These are phyloP conservation scores for Curvularia spicifera DNA, from an alignment of 2,329 filamentous ascomycete genomes.

Conservation along the genomic window DNA sequence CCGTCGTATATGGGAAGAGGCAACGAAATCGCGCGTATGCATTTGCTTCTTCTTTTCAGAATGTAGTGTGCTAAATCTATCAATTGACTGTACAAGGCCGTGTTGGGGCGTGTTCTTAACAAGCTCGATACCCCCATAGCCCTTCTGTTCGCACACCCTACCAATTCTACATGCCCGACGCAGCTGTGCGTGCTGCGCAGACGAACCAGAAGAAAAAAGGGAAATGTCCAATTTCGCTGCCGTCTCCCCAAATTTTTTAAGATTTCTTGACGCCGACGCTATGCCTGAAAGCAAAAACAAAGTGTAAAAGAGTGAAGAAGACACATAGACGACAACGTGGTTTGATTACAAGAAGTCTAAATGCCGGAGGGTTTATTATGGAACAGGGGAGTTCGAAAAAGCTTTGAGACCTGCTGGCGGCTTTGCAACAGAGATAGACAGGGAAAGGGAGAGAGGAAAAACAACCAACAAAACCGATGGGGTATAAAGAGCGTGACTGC, in stretches of 20 bases:
- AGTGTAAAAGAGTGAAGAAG: slow-evolving; percentile 1
- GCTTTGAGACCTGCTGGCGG: slow-evolving; percentile 29
- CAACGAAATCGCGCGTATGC: slow-evolving; percentile 29
- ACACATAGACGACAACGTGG: background rate
- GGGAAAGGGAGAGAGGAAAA: slow-evolving; percentile 5
- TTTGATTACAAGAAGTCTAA: slow-evolving; percentile 26
- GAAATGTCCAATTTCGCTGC: slow-evolving; percentile 1
- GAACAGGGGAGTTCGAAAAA: slow-evolving; percentile 14
- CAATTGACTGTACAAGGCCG: background rate
- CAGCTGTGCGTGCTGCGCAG: background rate
- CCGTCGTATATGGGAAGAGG: slow-evolving; percentile 19
- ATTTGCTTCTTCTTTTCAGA: slow-evolving; percentile 10
- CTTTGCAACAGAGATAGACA: slow-evolving; percentile 12
- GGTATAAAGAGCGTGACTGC: slow-evolving; percentile 30
- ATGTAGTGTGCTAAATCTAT: slow-evolving; percentile 1
- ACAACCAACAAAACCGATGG: background rate
- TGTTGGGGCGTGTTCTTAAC: background rate
- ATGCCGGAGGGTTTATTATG: slow-evolving; percentile 11
- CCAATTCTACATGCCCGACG: background rate
- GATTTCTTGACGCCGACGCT: slow-evolving; percentile 32
- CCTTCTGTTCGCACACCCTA: background rate
- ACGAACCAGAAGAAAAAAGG: background rate
- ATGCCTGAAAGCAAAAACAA: slow-evolving; percentile 29
- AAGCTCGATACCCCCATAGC: background rate
- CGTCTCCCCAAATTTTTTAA: slow-evolving; percentile 20